Evolutionary conservation across 2,329 filamentous ascomycete species (phyloP), one percentile per base, ranked within the genome.

Genomic region (Fusarium sp.): DNA sequence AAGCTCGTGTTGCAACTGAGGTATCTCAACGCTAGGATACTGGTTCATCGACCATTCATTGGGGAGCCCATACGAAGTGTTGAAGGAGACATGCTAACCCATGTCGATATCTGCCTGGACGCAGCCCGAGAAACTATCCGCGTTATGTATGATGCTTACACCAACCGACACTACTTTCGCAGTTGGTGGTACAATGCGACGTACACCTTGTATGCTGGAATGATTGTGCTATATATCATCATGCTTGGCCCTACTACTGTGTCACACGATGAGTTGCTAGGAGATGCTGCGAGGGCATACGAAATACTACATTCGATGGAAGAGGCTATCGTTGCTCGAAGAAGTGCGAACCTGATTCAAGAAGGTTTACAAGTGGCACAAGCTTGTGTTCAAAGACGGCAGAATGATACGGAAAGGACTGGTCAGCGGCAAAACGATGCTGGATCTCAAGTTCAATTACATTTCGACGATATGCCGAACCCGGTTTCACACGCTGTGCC

Each of bases 111-210:
- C 7, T 56, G 54, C 2, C 6, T 56, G 11, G 54, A 43, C 1
- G 54, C 54, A 2, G 54, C 54, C 4, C 37, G 47, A 11, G 41
- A 43, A 6, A 56, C 54, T 0, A 53, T 56, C 25, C 51, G 37
- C 7, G 14, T 56, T 10, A 53, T 56, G 47, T 53, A 56, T 6
- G 47, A 56, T 2, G 47, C 54, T 4, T 56, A 56, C 1, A 22
- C 47, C 11, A 53, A 56, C 11, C 13, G 54, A 11, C 47, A 53
- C 6, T 56, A 56, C 14, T 56, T 56, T 17, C 54, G 54, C 2
- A 56, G 47, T 7, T 56, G 54, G 54, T 60, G 57, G 53, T 60
- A 60, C 13, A 60, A 60, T 19, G 49, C 52, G 2, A 60, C 52
- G 1, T 60, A 60, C 2, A 57, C 52, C 4, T 17, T 60, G 5